Percentiles rank a stretch among this genome's conserved stretches.
These are phyloP conservation scores for Dactylonectria macrodidyma DNA, from an alignment of 2,329 filamentous ascomycete genomes.

Conservation along the genomic window DNA sequence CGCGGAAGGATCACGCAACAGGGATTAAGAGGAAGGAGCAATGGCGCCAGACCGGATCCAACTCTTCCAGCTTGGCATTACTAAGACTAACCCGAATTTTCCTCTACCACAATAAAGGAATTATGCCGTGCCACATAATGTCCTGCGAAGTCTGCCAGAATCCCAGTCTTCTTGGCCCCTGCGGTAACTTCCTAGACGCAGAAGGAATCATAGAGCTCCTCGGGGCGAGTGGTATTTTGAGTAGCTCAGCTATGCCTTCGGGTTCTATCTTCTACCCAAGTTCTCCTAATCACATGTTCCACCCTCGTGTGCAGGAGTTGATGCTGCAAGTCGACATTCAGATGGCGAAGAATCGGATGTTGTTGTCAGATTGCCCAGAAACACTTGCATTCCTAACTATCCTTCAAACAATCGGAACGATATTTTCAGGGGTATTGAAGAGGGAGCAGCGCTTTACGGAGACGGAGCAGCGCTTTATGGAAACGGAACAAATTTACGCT, in stretches of 20 bases:
- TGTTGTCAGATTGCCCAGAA: constrained; percentile 1
- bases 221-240: not conserved
- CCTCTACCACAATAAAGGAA: not conserved
- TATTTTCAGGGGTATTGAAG: not conserved
- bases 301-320: not conserved
- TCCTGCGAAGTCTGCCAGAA: not conserved
- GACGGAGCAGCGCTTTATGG: not conserved
- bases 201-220: constrained; percentile 1
- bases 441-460: no score
- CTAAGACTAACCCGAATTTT: not conserved
- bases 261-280: not conserved
- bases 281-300: not conserved
- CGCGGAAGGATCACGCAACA: not conserved
- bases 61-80: not conserved
- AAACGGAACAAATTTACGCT: not conserved
- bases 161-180: not conserved
- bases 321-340: not conserved
- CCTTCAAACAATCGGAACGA: not conserved
- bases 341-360: not conserved
- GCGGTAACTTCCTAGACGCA: not conserved
- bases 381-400: not conserved
- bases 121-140: not conserved
- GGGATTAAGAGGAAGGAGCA: not conserved
- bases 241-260: not conserved
- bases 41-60: not conserved